phyloP scores from a whole-genome alignment of 352 stramenopile species.

The Globisporangium parvum region DNA sequence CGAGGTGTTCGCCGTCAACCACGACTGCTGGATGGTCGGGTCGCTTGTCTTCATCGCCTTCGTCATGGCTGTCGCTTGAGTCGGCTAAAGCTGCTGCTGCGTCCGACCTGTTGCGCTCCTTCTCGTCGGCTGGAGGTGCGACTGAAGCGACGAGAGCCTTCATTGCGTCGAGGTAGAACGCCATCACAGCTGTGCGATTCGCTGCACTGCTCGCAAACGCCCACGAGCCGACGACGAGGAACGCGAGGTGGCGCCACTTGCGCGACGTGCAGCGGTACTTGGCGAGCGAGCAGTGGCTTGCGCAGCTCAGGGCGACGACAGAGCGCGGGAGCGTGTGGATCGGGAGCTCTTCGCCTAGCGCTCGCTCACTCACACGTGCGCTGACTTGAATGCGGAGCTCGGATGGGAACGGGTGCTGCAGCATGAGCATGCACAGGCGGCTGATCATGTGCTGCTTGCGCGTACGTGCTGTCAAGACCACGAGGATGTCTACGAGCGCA shows the following conservation, averaged over 20 bases:
- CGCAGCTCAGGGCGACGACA: conserved; percentile 28
- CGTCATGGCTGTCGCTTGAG: too few relatives aligned
- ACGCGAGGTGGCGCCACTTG: conserved; percentile 45
- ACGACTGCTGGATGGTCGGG: conserved; percentile 16
- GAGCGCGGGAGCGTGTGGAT: conserved; percentile 22
- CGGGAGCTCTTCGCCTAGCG: conserved; percentile 19
- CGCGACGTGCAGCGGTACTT: conserved; percentile 37
- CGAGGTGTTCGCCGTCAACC: conserved; percentile 44
- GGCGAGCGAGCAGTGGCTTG: conserved; percentile 26
- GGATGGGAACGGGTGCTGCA: conserved; percentile 53
- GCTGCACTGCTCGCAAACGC: conserved; percentile 24
- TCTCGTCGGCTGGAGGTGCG: background rate
- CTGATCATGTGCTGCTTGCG: conserved; percentile 34
- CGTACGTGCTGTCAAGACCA: conserved; percentile 33
- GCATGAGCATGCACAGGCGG: conserved; percentile 45
- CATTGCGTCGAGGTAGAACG: conserved; percentile 48
- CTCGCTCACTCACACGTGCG: background rate
- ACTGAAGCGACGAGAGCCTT: conserved; percentile 26
- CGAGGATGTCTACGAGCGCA: conserved; percentile 31
- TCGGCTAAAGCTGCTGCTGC: conserved; percentile 12
- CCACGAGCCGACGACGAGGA: conserved; percentile 59
- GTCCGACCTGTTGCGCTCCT: conserved; percentile 15
- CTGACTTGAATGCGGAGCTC: background rate
- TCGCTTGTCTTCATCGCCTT: conserved; percentile 12
- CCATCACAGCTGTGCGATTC: conserved; percentile 23